These are phyloP conservation scores for Rhizophora apiculata DNA, from an alignment of 345 rosid genomes.

Conservation along the genomic window DNA sequence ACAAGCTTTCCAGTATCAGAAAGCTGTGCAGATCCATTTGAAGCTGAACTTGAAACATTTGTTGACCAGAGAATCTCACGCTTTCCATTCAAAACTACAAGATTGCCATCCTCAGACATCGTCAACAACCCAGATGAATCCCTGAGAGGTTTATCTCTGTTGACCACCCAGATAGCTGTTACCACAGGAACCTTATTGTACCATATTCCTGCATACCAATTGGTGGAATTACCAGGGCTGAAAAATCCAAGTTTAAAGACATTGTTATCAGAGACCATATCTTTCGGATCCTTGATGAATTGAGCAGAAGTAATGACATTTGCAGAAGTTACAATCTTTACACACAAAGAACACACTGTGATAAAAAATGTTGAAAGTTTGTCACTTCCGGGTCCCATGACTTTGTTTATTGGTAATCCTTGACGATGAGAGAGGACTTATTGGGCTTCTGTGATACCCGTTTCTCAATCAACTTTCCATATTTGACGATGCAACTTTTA, in stretches of 20 bases:
- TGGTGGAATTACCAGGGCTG: conserved; percentile 2
- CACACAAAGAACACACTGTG: not conserved
- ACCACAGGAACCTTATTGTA: not conserved
- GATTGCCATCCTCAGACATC: conserved; percentile 42
- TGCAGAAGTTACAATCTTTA: not conserved
- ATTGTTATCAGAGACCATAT: not conserved
- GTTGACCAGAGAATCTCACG: conserved; percentile 48
- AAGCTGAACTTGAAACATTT: conserved; percentile 14
- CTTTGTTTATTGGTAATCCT: not conserved
- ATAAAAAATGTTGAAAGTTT: not conserved
- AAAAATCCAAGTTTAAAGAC: conserved; percentile 15
- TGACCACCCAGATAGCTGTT: conserved; percentile 16
- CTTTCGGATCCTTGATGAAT: not conserved
- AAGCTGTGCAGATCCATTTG: conserved; percentile 34
- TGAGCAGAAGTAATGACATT: not conserved
- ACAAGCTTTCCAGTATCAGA: conserved; percentile 48
- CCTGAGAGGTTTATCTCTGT: conserved; percentile 7
- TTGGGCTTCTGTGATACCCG: too few relatives aligned
- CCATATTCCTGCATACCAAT: conserved; percentile 11
- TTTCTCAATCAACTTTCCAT: not conserved
- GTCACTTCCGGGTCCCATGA: not conserved
- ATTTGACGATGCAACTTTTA: too few relatives aligned
- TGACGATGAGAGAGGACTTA: too few relatives aligned
- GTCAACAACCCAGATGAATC: conserved; percentile 30
- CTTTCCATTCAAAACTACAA: conserved; percentile 30